These are phyloP conservation scores for Teunomyces tritomae DNA, from an alignment of 805 yeast genomes.

Conservation along the genomic window DNA sequence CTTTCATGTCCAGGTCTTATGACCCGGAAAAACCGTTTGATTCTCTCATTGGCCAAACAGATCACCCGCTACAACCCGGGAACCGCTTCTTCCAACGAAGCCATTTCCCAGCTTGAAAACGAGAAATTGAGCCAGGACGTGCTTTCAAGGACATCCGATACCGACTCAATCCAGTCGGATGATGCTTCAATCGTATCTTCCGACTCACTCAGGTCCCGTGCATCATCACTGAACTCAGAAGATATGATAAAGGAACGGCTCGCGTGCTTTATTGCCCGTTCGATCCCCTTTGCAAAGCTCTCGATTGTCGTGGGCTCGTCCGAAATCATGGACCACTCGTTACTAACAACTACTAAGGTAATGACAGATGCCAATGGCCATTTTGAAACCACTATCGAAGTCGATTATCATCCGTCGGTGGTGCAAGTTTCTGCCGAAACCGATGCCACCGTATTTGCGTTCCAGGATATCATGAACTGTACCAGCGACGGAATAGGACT, in stretches of 20 bases:
- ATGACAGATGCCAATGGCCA: constrained; percentile 68
- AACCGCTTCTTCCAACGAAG: constrained; percentile 12
- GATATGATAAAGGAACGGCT: constrained; percentile 60
- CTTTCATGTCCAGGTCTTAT: constrained; percentile 66
- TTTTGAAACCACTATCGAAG: constrained; percentile 51
- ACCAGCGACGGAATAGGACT: constrained; percentile 57
- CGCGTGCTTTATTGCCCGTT: constrained; percentile 65
- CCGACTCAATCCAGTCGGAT: constrained; percentile 6
- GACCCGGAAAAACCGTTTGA: constrained; percentile 66
- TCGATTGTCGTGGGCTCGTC: constrained; percentile 56
- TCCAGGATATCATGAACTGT: constrained; percentile 45
- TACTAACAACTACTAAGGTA: constrained; percentile 27
- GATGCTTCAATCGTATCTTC: constrained; percentile 2
- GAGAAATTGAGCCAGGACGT: constrained; percentile 27
- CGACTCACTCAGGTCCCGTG: background rate
- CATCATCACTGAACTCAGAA: constrained; percentile 27
- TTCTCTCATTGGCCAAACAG: constrained; percentile 68
- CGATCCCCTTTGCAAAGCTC: constrained; percentile 57
- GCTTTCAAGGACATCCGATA: constrained; percentile 5
- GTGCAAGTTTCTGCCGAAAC: constrained; percentile 49
- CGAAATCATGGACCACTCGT: constrained; percentile 23
- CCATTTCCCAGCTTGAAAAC: constrained; percentile 24
- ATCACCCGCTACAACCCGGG: constrained; percentile 43
- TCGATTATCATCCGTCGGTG: constrained; percentile 60
- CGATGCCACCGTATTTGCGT: constrained; percentile 47